Evolutionary conservation across 106 monocot genomes (phyloP), one percentile per base, ranked within the genome.

Genomic region (Narthecium ossifragum): DNA sequence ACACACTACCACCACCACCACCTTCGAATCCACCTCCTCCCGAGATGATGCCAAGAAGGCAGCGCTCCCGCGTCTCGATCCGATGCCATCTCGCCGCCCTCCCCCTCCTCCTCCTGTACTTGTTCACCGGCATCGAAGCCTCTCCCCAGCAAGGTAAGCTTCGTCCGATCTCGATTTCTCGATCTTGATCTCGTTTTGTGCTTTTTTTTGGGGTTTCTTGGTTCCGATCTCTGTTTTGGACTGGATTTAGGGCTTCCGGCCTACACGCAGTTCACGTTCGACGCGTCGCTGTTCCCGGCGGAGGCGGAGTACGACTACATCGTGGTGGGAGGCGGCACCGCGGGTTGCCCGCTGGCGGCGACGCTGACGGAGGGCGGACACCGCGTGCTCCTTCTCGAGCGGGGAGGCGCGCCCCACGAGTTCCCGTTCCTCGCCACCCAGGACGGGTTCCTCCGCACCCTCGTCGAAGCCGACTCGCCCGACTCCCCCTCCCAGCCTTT

Each of bases 321-420:
- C 62, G 46, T 88, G 17, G 76, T 88, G 31, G 88, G 88, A 34
- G 88, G 83, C 32, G 88, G 88, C 14, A 83, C 88, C 15, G 60
- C 83, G n/a, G 83, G 88, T 8, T 88, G 88, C 76, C 79, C 88
- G 2, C 79, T 88, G 48, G 84, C 84, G 6, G 80, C 84, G 60
- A 80, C 88, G 21, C 83, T 88, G 34, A 77, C 88, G 26, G 57
- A 54, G 43, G 43, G 43, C 9, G 38, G 46, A 13, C 60, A 68
- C 61, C 59, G 40, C 25, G 84, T 83, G 24, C 74, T 88, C 28
- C 64, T 84, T 56, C 80, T 88, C 20, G 88, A 88, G 62, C 79
- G 88, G 38, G 88, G 88, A 24, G 84, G 84, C 26, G 48, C 68
- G 8, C 88, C 84, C 21, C 26, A 30, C 26, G 88, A 88, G 54